Evolutionary conservation across 140 eudicot genomes (phyloP).

Genomic region (Flaveria floridana): DNA sequence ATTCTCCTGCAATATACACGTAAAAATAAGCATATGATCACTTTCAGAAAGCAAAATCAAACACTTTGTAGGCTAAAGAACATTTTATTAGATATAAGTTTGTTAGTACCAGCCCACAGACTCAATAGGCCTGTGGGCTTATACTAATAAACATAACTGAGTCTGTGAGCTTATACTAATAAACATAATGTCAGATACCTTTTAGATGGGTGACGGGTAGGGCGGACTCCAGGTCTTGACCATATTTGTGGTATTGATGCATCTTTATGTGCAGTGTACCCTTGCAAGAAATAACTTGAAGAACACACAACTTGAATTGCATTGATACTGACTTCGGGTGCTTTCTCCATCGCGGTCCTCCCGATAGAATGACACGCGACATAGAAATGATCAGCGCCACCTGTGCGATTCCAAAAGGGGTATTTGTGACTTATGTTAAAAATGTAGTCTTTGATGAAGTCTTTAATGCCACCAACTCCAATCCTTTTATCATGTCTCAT

Average conservation of each 20-base stretch:
- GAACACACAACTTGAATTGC: conserved; percentile 88
- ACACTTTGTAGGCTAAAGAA: neutral
- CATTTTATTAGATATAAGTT: too few relatives aligned
- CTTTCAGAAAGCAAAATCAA: neutral
- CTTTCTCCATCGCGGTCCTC: conserved; percentile 73
- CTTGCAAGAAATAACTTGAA: conserved; percentile 62
- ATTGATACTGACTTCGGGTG: conserved; percentile 49
- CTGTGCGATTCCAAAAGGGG: conserved; percentile 78
- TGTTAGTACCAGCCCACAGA: too few relatives aligned
- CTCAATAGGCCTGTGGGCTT: too few relatives aligned
- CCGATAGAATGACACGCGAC: conserved; percentile 90
- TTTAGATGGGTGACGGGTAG: conserved; percentile 42
- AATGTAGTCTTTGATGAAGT: conserved; percentile 52
- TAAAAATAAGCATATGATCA: neutral
- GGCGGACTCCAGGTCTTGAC: conserved; percentile 62
- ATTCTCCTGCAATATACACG: conserved; percentile 45
- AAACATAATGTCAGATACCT: conserved; percentile 33
- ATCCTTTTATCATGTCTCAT: conserved; percentile 69
- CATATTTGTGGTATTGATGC: conserved; percentile 83
- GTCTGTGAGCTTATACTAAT: too few relatives aligned
- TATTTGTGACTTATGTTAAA: conserved; percentile 44
- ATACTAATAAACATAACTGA: too few relatives aligned
- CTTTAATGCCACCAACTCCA: conserved; percentile 64
- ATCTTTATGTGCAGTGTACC: conserved; percentile 70
- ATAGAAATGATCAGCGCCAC: conserved; percentile 90